phyloP scores from a whole-genome alignment of 2,329 filamentous ascomycete genomes.

The Esteya vermicola region DNA sequence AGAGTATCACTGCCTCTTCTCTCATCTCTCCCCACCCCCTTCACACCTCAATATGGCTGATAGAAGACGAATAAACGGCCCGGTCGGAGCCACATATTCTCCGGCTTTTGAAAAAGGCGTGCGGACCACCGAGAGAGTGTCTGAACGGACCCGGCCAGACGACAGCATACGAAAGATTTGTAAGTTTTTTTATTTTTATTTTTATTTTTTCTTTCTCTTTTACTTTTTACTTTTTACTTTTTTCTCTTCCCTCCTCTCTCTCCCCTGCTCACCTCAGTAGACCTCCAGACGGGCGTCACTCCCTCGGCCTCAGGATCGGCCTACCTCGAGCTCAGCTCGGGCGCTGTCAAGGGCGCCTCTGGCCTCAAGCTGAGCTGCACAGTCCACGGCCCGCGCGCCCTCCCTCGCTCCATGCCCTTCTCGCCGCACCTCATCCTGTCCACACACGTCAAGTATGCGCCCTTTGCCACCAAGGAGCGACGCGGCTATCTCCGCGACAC shows the following conservation, averaged over 20 bases:
- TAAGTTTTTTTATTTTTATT: no score
- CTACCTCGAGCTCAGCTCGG: slow-evolving; percentile 55
- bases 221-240: no score
- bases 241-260: no score
- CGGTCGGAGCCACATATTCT: slow-evolving; percentile 59
- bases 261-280: not conserved
- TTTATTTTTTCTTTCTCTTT: no score
- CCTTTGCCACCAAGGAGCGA: slow-evolving; percentile 73
- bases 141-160: slow-evolving; percentile 41
- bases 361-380: slow-evolving; percentile 86
- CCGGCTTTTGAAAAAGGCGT: slow-evolving; percentile 40
- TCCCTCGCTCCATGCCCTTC: slow-evolving; percentile 82
- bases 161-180: slow-evolving; percentile 76
- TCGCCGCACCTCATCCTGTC: slow-evolving; percentile 84
- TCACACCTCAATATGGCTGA: slow-evolving; percentile 57
- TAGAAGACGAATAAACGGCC: slow-evolving; percentile 80
- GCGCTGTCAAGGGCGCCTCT: slow-evolving; percentile 21
- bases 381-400: slow-evolving; percentile 81
- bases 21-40: not conserved
- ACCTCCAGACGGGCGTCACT: slow-evolving; percentile 56
- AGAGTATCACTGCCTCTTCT: not conserved
- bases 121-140: slow-evolving; percentile 24
- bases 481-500: slow-evolving; percentile 77
- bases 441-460: slow-evolving; percentile 91
- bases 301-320: slow-evolving; percentile 90